phyloP scores from a whole-genome alignment of 768 basidiomycete species.

The Leccinum sublutescens region DNA sequence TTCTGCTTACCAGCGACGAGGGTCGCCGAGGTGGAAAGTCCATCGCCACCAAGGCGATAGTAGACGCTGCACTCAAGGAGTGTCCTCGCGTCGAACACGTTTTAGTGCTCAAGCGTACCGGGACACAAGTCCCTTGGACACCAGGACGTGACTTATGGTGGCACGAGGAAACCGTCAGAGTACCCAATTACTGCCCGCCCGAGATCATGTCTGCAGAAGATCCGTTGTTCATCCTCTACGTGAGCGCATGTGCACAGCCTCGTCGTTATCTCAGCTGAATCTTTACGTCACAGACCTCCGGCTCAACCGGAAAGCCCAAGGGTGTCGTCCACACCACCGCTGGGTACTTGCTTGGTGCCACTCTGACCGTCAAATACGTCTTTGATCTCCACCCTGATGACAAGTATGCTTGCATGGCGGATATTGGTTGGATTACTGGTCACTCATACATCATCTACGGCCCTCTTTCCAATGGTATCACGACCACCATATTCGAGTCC shows the following conservation, averaged over 20 bases:
- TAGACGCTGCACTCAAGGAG: constrained; percentile 84
- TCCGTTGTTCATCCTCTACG: constrained; percentile 97
- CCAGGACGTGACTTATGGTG: constrained; percentile 92
- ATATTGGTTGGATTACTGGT: constrained; percentile 98
- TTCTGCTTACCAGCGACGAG: constrained; percentile 96
- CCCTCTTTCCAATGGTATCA: constrained; percentile 79
- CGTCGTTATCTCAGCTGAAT: constrained; percentile 5
- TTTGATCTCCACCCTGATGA: constrained; percentile 98
- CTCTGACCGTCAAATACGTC: constrained; percentile 93
- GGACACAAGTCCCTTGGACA: constrained; percentile 76
- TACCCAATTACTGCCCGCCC: constrained; percentile 84
- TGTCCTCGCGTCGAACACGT: constrained; percentile 88
- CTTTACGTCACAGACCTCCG: constrained; percentile 65
- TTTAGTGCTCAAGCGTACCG: constrained; percentile 85
- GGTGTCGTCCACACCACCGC: constrained; percentile 91
- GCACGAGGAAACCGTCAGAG: constrained; percentile 87
- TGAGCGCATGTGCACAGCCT: constrained; percentile 41
- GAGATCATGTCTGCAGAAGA: constrained; percentile 92
- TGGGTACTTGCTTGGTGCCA: constrained; percentile 89
- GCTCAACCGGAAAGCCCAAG: constrained; percentile 95
- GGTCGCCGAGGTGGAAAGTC: constrained; percentile 91
- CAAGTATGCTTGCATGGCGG: constrained; percentile 97
- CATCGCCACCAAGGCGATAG: constrained; percentile 93
- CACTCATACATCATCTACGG: constrained; percentile 98
- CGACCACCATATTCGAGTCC: constrained; percentile 92